phyloP scores from a whole-genome alignment of 1,284 basidiomycete genomes.

The Mycena sp. region DNA sequence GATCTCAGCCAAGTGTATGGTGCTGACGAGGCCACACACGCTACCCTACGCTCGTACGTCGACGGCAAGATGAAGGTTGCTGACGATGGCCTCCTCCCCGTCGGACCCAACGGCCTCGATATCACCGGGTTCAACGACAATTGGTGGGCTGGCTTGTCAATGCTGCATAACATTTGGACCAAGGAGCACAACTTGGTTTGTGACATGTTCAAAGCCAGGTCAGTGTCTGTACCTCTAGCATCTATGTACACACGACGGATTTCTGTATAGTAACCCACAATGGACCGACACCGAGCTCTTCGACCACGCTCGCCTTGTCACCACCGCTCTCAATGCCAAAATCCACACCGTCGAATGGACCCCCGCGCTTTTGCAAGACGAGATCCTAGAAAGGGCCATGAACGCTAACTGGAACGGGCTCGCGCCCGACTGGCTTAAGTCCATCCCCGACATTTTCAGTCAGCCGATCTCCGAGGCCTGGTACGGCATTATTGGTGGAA shows the following conservation, averaged over 20 bases:
- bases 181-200: constrained; percentile 25
- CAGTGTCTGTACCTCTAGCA: not conserved
- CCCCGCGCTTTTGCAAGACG: constrained; percentile 18
- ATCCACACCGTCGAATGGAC: constrained; percentile 31
- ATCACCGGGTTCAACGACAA: constrained; percentile 22
- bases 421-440: constrained; percentile 12
- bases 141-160: constrained; percentile 24
- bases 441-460: constrained; percentile 12
- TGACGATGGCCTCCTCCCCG: constrained; percentile 13
- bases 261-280: constrained; percentile 6
- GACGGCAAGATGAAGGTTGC: constrained; percentile 24
- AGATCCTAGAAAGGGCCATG: constrained; percentile 18
- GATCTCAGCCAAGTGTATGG: constrained; percentile 24
- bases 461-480: constrained; percentile 16
- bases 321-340: constrained; percentile 26
- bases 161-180: constrained; percentile 25
- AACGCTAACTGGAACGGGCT: constrained; percentile 26
- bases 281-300: constrained; percentile 24
- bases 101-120: constrained; percentile 15
- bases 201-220: constrained; percentile 26
- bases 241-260: not conserved
- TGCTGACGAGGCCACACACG: constrained; percentile 17
- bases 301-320: constrained; percentile 27
- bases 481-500: constrained; percentile 22
- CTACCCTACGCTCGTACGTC: constrained; percentile 12